phyloP scores from a whole-genome alignment of 1,284 basidiomycete genomes.

The Puccinia horiana region DNA sequence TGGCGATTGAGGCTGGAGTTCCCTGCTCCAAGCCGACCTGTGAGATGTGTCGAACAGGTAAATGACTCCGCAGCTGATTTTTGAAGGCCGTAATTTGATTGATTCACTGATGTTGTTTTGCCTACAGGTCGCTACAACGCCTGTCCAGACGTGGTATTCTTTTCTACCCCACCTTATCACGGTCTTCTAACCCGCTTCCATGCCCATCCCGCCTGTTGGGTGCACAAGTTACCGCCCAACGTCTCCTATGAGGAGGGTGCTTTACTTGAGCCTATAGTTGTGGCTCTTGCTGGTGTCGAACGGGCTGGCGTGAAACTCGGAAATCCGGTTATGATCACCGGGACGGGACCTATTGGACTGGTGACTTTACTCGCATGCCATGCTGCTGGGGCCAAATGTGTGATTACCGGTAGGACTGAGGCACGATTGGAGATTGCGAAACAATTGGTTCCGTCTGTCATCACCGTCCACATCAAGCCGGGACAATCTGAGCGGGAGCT shows the following conservation, averaged over 20 bases:
- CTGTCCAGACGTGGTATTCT: conserved; percentile 52
- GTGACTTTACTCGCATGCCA: conserved; percentile 63
- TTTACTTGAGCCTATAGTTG: conserved; percentile 63
- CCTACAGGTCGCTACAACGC: conserved; percentile 43
- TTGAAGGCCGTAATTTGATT: background rate
- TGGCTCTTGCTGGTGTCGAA: conserved; percentile 64
- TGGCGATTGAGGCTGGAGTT: conserved; percentile 57
- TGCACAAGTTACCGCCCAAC: conserved; percentile 63
- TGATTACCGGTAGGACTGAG: conserved; percentile 63
- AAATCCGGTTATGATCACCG: conserved; percentile 61
- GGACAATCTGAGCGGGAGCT: conserved; percentile 51
- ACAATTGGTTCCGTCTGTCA: conserved; percentile 62
- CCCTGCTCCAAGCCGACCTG: conserved; percentile 48
- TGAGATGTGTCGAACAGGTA: conserved; percentile 45
- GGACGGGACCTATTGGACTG: conserved; percentile 64
- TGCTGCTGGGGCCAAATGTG: conserved; percentile 64
- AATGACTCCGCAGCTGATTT: background rate
- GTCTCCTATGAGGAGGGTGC: conserved; percentile 63
- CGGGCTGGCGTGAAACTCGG: conserved; percentile 62
- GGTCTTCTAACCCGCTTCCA: conserved; percentile 60
- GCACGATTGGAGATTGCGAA: conserved; percentile 64
- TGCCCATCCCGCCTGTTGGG: conserved; percentile 64
- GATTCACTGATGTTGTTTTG: no score
- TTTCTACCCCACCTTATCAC: conserved; percentile 57
- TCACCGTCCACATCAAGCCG: conserved; percentile 59